phyloP scores from a whole-genome alignment of 2,329 filamentous ascomycete species.

The Penicillium sp. region DNA sequence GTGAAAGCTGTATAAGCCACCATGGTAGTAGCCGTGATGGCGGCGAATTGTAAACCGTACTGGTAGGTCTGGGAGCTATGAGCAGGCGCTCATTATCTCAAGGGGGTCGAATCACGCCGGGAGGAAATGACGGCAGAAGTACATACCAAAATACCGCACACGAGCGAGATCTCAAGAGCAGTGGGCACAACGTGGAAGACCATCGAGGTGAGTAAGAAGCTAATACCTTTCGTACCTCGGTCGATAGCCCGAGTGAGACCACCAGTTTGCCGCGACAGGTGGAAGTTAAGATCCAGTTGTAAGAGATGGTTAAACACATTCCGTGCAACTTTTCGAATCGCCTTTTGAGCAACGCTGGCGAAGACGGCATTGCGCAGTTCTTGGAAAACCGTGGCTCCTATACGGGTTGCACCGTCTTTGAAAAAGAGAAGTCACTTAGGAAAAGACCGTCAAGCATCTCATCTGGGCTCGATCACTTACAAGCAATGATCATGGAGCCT shows the following conservation, averaged over 20 bases:
- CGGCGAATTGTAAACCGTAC: constrained; percentile 85
- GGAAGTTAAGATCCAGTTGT: constrained; percentile 84
- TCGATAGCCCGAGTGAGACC: constrained; percentile 92
- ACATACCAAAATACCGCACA: constrained; percentile 76
- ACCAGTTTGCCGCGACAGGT: constrained; percentile 88
- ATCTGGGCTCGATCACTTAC: constrained; percentile 37
- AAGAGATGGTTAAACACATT: constrained; percentile 91
- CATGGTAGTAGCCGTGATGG: constrained; percentile 88
- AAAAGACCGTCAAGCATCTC: constrained; percentile 22
- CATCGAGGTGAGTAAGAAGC: constrained; percentile 95
- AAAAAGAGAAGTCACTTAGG: too few species aligned
- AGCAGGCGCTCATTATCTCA: neutral
- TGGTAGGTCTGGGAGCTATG: constrained; percentile 64
- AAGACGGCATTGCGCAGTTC: constrained; percentile 95
- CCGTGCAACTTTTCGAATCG: constrained; percentile 81
- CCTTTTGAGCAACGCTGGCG: constrained; percentile 93
- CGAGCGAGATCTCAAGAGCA: constrained; percentile 85
- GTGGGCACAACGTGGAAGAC: constrained; percentile 96
- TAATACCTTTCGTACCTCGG: constrained; percentile 95
- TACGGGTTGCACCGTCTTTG: constrained; percentile 76
- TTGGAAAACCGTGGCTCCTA: constrained; percentile 84
- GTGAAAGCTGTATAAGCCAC: constrained; percentile 92
- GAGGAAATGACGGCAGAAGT: too few species aligned
- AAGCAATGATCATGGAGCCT: constrained; percentile 87
- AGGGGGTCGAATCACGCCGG: neutral